Percentiles rank a stretch among this genome's conserved stretches.
Conservation (phyloP, 441 rosid species). For the Erodium chrysanthum region DNA sequence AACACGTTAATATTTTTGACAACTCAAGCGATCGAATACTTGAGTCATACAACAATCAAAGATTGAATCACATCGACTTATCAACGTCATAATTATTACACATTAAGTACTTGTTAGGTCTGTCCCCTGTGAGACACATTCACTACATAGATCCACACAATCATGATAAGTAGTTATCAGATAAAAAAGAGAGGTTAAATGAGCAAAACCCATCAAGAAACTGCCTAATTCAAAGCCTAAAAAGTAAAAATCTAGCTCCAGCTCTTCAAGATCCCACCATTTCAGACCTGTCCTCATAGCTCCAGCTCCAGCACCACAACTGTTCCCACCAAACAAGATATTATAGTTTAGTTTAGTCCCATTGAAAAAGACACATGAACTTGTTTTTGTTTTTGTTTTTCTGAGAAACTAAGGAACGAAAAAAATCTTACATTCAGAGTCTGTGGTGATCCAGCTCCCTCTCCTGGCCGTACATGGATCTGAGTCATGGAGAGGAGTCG, state of each 20-base stretch:
- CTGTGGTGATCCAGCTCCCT: slow-evolving; percentile 90
- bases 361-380: not conserved
- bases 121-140: not conserved
- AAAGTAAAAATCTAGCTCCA: not conserved
- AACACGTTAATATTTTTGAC: too few species aligned
- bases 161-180: not conserved
- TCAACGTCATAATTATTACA: not conserved
- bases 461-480: slow-evolving; percentile 28
- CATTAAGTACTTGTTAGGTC: not conserved
- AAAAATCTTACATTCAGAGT: slow-evolving; percentile 57
- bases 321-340: slow-evolving; percentile 17
- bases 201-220: not conserved
- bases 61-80: too few species aligned
- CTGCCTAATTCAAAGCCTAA: not conserved
- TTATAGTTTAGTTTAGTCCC: not conserved
- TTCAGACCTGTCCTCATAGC: slow-evolving; percentile 27
- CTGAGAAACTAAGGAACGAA: not conserved
- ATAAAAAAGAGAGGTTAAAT: not conserved
- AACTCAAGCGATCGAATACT: too few species aligned
- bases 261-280: slow-evolving; percentile 13
- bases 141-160: not conserved
- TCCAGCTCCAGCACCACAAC: slow-evolving; percentile 46
- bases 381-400: not conserved
- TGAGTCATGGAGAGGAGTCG: slow-evolving; percentile 30
- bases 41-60: too few species aligned